These are phyloP conservation scores for Exophiala alcalophila DNA, from an alignment of 2,329 filamentous ascomycete genomes.

Conservation along the genomic window DNA sequence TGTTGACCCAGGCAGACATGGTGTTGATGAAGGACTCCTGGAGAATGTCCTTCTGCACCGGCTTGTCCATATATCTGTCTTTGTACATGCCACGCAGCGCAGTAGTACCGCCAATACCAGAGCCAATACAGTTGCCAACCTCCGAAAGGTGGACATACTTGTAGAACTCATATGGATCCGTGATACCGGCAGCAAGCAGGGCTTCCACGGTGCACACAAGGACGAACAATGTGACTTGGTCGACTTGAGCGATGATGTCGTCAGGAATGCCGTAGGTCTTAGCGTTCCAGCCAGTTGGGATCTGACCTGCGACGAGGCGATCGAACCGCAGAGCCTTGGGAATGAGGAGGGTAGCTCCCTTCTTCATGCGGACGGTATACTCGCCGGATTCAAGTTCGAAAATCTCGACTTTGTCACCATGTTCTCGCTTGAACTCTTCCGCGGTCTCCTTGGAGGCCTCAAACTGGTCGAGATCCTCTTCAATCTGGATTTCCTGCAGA, in stretches of 20 bases:
- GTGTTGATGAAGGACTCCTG: slow-evolving; percentile 99
- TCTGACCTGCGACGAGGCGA: slow-evolving; percentile 92
- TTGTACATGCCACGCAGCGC: slow-evolving; percentile 98
- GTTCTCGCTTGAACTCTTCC: slow-evolving; percentile 93
- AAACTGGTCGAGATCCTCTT: slow-evolving; percentile 95
- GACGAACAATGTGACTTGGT: slow-evolving; percentile 92
- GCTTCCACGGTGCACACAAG: slow-evolving; percentile 91
- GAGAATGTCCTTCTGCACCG: slow-evolving; percentile 96
- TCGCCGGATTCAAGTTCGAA: slow-evolving; percentile 96
- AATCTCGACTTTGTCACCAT: slow-evolving; percentile 95
- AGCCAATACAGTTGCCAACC: slow-evolving; percentile 96
- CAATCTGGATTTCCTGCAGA: slow-evolving; percentile 93
- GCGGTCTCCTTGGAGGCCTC: slow-evolving; percentile 97
- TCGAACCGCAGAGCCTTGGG: slow-evolving; percentile 97
- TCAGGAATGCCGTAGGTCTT: slow-evolving; percentile 95
- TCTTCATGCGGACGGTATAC: slow-evolving; percentile 90
- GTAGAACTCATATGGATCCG: slow-evolving; percentile 99
- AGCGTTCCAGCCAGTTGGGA: slow-evolving; percentile 95
- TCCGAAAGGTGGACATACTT: slow-evolving; percentile 98
- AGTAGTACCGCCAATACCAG: slow-evolving; percentile 91
- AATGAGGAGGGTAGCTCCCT: slow-evolving; percentile 90
- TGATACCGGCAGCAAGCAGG: slow-evolving; percentile 88
- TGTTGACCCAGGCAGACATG: slow-evolving; percentile 99
- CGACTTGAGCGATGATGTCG: slow-evolving; percentile 96
- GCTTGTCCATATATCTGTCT: slow-evolving; percentile 93